A percentile compares a stretch with the other conserved stretches of the same genome.
Evolutionary conservation across 2,329 filamentous ascomycete genomes (phyloP).

Genomic region (Stylonectria norvegica): DNA sequence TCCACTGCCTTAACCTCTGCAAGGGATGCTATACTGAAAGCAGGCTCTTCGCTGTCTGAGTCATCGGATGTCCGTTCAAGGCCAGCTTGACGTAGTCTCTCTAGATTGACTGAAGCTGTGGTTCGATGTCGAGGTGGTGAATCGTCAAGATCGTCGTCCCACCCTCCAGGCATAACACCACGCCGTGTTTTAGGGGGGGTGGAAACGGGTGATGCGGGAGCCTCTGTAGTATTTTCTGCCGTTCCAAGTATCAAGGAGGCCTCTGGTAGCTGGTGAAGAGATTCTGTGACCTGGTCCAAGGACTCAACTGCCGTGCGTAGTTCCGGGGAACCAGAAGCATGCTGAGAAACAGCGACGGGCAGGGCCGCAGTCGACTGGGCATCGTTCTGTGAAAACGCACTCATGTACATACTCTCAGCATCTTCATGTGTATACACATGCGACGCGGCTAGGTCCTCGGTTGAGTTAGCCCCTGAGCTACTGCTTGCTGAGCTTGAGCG

Average conservation of each 20-base stretch:
- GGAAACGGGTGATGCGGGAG: neutral
- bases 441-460: conserved; percentile 59
- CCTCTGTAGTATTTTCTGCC: conserved; percentile 1
- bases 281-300: no score
- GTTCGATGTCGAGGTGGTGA: neutral
- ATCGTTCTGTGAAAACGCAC: conserved; percentile 55
- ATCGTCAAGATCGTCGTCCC: conserved; percentile 41
- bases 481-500: conserved; percentile 13
- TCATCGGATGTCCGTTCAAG: conserved; percentile 6
- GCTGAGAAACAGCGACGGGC: conserved; percentile 9
- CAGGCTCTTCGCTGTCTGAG: conserved; percentile 24
- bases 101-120: neutral
- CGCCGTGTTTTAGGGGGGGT: conserved; percentile 7
- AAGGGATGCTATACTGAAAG: conserved; percentile 25
- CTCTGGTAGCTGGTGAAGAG: no score
- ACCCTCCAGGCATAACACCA: conserved; percentile 49
- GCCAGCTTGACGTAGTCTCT: neutral
- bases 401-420: conserved; percentile 86
- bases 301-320: no score
- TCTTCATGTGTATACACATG: conserved; percentile 75
- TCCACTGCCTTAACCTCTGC: conserved; percentile 13
- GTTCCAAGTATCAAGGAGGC: no score
- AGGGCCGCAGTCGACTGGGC: conserved; percentile 19
- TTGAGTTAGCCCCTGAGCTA: conserved; percentile 13
- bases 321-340: no score